These are phyloP conservation scores for Silene latifolia DNA, from an alignment of 148 eudicot genomes.

Conservation along the genomic window DNA sequence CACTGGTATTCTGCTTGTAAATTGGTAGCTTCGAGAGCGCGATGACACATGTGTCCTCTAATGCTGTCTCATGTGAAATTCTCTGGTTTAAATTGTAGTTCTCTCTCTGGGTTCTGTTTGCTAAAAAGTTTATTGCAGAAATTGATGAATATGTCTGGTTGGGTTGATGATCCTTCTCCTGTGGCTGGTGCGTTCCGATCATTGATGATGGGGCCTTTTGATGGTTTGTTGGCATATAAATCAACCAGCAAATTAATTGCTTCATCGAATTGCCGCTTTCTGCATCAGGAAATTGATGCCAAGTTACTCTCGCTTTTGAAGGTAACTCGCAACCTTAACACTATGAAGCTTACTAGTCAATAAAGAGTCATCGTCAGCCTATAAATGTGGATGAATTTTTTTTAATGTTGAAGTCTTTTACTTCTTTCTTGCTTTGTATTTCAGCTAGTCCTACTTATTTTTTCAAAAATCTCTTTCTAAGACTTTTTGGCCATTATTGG, in stretches of 20 bases:
- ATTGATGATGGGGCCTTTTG: constrained; percentile 50
- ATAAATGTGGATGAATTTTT: not conserved
- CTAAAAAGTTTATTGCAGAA: constrained; percentile 64
- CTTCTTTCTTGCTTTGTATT: not conserved
- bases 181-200: constrained; percentile 57
- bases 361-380: not conserved
- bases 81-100: constrained; percentile 5
- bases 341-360: not conserved
- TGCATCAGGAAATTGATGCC: constrained; percentile 64
- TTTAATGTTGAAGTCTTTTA: not conserved
- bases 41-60: not conserved
- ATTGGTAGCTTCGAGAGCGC: not conserved
- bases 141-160: constrained; percentile 53
- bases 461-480: not conserved
- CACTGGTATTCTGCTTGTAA: not conserved
- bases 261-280: constrained; percentile 63
- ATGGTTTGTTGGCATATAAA: constrained; percentile 63
- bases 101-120: constrained; percentile 18
- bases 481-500: constrained; percentile 4
- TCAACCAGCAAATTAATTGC: constrained; percentile 67
- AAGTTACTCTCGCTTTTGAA: constrained; percentile 80
- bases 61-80: not conserved
- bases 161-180: constrained; percentile 90
- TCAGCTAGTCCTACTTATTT: not conserved
- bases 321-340: constrained; percentile 36